These are phyloP conservation scores for Fistulinella prunicolor DNA, from an alignment of 768 basidiomycete genomes.

Conservation along the genomic window DNA sequence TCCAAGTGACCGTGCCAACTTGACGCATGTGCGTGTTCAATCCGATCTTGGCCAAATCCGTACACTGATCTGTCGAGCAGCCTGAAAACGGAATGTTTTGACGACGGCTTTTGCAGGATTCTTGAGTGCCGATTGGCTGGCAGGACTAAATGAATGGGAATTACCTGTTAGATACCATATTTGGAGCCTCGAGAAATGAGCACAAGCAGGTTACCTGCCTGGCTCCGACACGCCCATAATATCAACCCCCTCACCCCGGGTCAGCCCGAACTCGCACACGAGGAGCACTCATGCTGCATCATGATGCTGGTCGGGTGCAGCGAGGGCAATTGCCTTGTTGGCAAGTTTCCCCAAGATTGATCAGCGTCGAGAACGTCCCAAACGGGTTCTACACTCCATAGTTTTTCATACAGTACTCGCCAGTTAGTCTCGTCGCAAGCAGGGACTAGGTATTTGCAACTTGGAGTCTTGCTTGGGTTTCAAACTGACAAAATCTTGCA, in stretches of 20 bases:
- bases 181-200: no score
- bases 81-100: no score
- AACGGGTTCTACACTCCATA: neutral
- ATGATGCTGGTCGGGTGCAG: no score
- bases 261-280: slow-evolving; percentile 4
- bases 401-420: neutral
- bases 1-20: no score
- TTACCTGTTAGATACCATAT: no score
- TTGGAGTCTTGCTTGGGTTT: neutral
- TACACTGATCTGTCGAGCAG: no score
- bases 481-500: slow-evolving; percentile 4
- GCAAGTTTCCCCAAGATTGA: neutral
- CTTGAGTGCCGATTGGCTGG: no score
- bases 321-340: neutral
- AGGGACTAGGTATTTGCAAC: slow-evolving; percentile 8
- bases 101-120: no score
- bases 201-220: no score
- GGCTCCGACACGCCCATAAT: neutral
- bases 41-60: no score
- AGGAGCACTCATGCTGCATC: slow-evolving; percentile 23
- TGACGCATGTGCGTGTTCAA: no score
- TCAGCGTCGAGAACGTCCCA: slow-evolving; percentile 1
- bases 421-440: slow-evolving; percentile 3
- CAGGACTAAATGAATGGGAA: no score
- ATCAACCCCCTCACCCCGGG: slow-evolving; percentile 5